Conservation (phyloP, 257 asterid species). For the Paraleonurus japonicus region DNA sequence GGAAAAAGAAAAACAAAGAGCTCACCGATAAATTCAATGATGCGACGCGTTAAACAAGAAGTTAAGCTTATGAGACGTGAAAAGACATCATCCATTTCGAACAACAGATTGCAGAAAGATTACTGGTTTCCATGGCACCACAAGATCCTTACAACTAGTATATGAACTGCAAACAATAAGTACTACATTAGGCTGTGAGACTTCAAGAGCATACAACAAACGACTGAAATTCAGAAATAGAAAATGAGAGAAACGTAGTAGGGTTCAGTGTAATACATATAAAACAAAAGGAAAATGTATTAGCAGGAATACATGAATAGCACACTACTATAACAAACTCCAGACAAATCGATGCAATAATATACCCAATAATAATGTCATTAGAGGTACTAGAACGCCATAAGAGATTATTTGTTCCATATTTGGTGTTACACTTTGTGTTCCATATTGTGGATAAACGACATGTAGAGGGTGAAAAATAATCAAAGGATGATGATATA, state of each 20-base stretch:
- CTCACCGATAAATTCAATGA: slow-evolving; percentile 68
- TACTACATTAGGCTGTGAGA: slow-evolving; percentile 10
- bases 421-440: no score
- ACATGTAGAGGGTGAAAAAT: no score
- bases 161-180: slow-evolving; percentile 25
- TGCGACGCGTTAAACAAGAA: slow-evolving; percentile 44
- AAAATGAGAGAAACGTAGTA: neutral
- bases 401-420: no score
- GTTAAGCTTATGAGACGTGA: slow-evolving; percentile 65
- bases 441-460: no score
- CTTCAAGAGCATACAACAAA: neutral
- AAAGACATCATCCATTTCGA: slow-evolving; percentile 65
- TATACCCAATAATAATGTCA: neutral
- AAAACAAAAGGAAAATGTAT: neutral
- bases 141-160: slow-evolving; percentile 28
- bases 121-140: slow-evolving; percentile 32
- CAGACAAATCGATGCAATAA: neutral
- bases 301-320: neutral
- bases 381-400: neutral
- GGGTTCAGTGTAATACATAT: neutral
- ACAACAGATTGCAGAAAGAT: slow-evolving; percentile 27
- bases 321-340: neutral
- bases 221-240: neutral
- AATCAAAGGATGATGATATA: no score
- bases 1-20: neutral